Percentiles rank a stretch among this genome's conserved stretches.
These are phyloP conservation scores for Aspergillus proliferans DNA, from an alignment of 2,329 filamentous ascomycete genomes.

Conservation along the genomic window DNA sequence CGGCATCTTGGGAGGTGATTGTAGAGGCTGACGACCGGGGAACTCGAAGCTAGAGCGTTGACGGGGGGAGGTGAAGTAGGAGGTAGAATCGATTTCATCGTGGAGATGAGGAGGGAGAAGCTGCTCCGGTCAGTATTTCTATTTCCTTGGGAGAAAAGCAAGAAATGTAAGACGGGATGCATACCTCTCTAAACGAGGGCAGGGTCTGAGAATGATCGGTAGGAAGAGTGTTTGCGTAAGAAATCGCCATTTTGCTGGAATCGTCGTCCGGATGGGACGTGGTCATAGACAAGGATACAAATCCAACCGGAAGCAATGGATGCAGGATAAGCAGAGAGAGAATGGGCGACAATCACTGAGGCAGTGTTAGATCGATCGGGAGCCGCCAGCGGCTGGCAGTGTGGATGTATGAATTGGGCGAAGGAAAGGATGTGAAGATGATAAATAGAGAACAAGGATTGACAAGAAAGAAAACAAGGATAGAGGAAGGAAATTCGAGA, in stretches of 20 bases:
- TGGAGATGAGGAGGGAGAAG: conserved; percentile 36
- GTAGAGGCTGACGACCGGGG: conserved; percentile 15
- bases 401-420: background rate
- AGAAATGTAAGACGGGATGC: conserved; percentile 1
- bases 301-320: background rate
- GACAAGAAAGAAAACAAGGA: conserved; percentile 1
- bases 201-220: conserved; percentile 29
- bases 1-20: conserved; percentile 14
- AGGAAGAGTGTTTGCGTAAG: conserved; percentile 29
- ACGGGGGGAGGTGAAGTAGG: conserved; percentile 25
- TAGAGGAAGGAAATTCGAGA: background rate
- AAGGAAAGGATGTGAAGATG: conserved; percentile 1
- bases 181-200: conserved; percentile 35
- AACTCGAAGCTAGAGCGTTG: conserved; percentile 23
- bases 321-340: background rate
- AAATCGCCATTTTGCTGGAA: conserved; percentile 32
- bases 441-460: conserved; percentile 1
- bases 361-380: conserved; percentile 4
- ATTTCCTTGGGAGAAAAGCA: background rate
- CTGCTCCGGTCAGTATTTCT: conserved; percentile 16
- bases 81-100: conserved; percentile 36
- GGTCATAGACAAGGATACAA: conserved; percentile 28
- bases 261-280: conserved; percentile 28
- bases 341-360: background rate
- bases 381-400: conserved; percentile 1